phyloP scores from a whole-genome alignment of 1,284 basidiomycete species.

The Irpex sp. region DNA sequence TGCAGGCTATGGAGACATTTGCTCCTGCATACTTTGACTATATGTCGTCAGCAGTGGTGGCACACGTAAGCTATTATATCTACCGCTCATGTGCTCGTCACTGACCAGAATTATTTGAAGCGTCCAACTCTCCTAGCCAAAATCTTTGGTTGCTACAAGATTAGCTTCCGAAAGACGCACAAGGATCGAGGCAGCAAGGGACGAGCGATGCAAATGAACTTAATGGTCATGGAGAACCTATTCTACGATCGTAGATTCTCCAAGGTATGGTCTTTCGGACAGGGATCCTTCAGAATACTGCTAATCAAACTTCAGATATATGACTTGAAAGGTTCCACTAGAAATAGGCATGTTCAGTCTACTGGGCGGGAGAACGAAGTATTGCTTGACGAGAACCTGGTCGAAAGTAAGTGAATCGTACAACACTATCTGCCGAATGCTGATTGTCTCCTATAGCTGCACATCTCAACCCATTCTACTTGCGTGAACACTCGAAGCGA shows the following conservation, averaged over 20 bases:
- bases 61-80: constrained; percentile 50
- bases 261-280: constrained; percentile 46
- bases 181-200: constrained; percentile 64
- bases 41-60: constrained; percentile 83
- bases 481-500: constrained; percentile 93
- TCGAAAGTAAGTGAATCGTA: constrained; percentile 54
- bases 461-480: constrained; percentile 81
- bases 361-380: constrained; percentile 94
- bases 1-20: constrained; percentile 95
- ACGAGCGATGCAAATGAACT: constrained; percentile 89
- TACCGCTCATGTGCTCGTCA: neutral
- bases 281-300: neutral
- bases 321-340: constrained; percentile 90
- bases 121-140: constrained; percentile 94
- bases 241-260: constrained; percentile 90
- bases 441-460: constrained; percentile 41
- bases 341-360: constrained; percentile 88
- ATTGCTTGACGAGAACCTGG: constrained; percentile 89
- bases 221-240: constrained; percentile 97
- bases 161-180: constrained; percentile 85
- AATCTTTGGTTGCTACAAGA: constrained; percentile 96
- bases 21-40: constrained; percentile 98
- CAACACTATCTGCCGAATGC: constrained; percentile 11
- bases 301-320: constrained; percentile 62
- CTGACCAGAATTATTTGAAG: constrained; percentile 34